Conservation (phyloP, 2,329 filamentous ascomycete species). For the Trichoderma sp. region DNA sequence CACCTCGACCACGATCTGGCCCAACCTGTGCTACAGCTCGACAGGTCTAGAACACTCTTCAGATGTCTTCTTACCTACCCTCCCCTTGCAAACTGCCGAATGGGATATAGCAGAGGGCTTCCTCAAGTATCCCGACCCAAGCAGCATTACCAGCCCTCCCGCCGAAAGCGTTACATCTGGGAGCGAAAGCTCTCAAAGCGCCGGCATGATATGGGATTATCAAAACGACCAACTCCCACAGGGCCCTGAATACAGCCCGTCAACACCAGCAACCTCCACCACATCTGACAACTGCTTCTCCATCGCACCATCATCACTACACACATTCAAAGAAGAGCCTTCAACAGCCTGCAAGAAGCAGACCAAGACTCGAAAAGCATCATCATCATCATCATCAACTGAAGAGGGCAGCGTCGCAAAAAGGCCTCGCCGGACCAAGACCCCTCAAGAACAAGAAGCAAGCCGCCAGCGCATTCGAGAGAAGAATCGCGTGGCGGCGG, state of each 20-base stretch:
- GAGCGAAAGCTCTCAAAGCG: neutral
- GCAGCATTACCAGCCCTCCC: neutral
- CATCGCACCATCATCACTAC: neutral
- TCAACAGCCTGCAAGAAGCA: neutral
- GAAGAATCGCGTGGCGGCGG: slow-evolving; percentile 20
- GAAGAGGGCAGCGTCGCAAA: neutral
- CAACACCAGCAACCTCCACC: neutral
- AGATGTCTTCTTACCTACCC: neutral
- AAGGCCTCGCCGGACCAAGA: neutral
- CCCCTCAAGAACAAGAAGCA: neutral
- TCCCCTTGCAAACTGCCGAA: neutral
- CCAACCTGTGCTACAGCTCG: neutral
- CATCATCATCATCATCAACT: neutral
- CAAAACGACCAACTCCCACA: neutral
- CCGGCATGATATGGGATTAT: slow-evolving; percentile 2
- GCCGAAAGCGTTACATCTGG: neutral
- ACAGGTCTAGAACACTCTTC: neutral
- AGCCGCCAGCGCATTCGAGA: slow-evolving; percentile 13
- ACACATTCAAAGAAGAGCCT: neutral
- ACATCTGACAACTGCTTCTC: neutral
- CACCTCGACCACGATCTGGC: slow-evolving; percentile 7
- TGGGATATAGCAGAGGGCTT: slow-evolving; percentile 5
- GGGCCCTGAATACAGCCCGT: neutral
- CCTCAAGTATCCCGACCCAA: neutral
- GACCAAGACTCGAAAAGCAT: neutral